These are phyloP conservation scores for Phaseolus lunatus DNA, from an alignment of 306 rosid species.

Conservation along the genomic window DNA sequence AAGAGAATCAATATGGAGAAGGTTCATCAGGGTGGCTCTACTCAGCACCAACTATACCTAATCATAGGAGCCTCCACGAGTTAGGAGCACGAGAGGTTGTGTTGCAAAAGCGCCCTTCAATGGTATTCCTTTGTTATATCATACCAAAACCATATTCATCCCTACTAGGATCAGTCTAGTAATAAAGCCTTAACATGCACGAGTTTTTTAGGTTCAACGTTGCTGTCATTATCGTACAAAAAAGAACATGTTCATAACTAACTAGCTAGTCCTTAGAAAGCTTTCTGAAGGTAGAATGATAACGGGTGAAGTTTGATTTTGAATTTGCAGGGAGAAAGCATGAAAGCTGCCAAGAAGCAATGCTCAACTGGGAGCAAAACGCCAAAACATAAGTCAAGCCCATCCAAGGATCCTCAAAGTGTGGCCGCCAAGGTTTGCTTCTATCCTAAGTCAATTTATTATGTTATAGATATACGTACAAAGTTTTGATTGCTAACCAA, in stretches of 20 bases:
- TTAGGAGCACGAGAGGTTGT: constrained; percentile 46
- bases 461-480: constrained; percentile 18
- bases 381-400: constrained; percentile 58
- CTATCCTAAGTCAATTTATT: constrained; percentile 41
- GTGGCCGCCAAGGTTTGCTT: constrained; percentile 87
- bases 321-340: constrained; percentile 57
- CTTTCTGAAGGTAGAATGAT: constrained; percentile 9
- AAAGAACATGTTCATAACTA: background rate
- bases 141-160: background rate
- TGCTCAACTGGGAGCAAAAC: constrained; percentile 54
- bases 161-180: too few relatives aligned
- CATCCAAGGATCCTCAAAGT: constrained; percentile 86
- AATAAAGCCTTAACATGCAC: background rate
- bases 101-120: constrained; percentile 57
- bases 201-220: background rate
- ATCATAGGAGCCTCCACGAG: constrained; percentile 49
- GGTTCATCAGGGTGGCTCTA: constrained; percentile 63
- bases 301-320: background rate
- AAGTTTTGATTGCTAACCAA: constrained; percentile 44
- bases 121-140: constrained; percentile 50
- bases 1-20: constrained; percentile 51
- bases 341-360: constrained; percentile 66
- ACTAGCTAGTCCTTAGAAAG: background rate
- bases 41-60: constrained; percentile 47
- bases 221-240: too few relatives aligned